These are phyloP conservation scores for Cucurbita argyrosperma DNA, from an alignment of 306 rosid genomes.

Conservation along the genomic window DNA sequence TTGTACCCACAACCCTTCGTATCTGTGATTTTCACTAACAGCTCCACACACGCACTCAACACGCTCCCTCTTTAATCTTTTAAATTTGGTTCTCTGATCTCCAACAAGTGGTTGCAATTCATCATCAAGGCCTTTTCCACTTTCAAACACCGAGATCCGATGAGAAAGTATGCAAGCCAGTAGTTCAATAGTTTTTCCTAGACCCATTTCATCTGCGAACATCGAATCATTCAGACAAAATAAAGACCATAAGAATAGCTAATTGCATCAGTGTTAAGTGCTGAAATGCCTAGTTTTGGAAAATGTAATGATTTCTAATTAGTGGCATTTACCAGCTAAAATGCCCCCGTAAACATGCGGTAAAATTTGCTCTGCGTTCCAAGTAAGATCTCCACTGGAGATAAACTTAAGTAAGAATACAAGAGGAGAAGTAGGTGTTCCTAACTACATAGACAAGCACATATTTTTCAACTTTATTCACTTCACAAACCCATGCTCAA, in stretches of 20 bases:
- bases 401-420: constrained; percentile 20
- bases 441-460: constrained; percentile 12
- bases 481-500: neutral
- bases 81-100: constrained; percentile 27
- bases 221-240: constrained; percentile 10
- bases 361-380: constrained; percentile 40
- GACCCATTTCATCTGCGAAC: constrained; percentile 80
- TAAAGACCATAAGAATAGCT: constrained; percentile 9
- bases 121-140: constrained; percentile 19
- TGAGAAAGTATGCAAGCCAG: constrained; percentile 82
- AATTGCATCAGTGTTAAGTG: neutral
- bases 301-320: neutral
- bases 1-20: constrained; percentile 91
- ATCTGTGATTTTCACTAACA: constrained; percentile 60
- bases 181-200: constrained; percentile 90
- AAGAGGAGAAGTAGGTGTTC: neutral
- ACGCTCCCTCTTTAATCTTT: constrained; percentile 69
- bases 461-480: neutral
- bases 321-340: constrained; percentile 69
- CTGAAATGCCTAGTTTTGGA: neutral
- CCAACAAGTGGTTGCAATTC: constrained; percentile 18
- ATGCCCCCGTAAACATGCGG: constrained; percentile 73
- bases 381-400: constrained; percentile 74
- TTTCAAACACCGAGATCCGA: constrained; percentile 42
- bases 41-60: constrained; percentile 85